Base-by-base conservation (phyloP, 495 filamentous ascomycete species). In the Aspergillus homomorphus region DNA sequence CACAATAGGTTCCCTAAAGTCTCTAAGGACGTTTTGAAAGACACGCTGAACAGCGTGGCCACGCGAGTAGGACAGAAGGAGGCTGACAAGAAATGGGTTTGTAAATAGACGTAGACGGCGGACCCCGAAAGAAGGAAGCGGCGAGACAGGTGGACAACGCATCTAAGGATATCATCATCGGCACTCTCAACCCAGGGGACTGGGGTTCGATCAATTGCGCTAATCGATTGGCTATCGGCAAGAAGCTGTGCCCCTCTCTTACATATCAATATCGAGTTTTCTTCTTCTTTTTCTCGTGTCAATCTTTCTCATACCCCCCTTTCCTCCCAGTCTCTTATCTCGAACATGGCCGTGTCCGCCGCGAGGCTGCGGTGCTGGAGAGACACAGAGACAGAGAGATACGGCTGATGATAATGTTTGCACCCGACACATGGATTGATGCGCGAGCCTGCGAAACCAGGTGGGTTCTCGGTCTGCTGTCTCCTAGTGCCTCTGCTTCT, bases 21-120 rank as follows among this genome's bases (percentile, higher is more conserved):
- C 9, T 81, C 87, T 0, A 90, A 89, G 60, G 81, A 86, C 23
- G 80, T 84, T 3, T 82, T 96, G 26, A 89, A 84, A 60, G 80
- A 84, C 33, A 94, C 90, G 0, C 72, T 96, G 26, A 84, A 82
- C 58, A 73, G 70, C n/a, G 73, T 89, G 21, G 92, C 92, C 1
- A 80, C 82, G 21, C 79, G 89, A 16, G 77, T 90, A 50, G 81
- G 89, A 21, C 67, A 82, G 53, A 85, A 81, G 51, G 80, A 84
- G 58, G 75, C 67, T 19, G 83, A 87, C 21, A 89, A 88, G 77
- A 80, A 79, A 72, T 89, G 86, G 86, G 72, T 80, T 9, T 77
- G 73, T 60, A 74, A 72, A 41, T 74, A 61, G 48, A 16, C 10
- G 30, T n/a, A 16, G 15, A 22, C 20, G 16, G n/a, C n/a, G 21